Conservation (phyloP, 1,139 yeast genomes). For the Meyerozyma guilliermondii region DNA sequence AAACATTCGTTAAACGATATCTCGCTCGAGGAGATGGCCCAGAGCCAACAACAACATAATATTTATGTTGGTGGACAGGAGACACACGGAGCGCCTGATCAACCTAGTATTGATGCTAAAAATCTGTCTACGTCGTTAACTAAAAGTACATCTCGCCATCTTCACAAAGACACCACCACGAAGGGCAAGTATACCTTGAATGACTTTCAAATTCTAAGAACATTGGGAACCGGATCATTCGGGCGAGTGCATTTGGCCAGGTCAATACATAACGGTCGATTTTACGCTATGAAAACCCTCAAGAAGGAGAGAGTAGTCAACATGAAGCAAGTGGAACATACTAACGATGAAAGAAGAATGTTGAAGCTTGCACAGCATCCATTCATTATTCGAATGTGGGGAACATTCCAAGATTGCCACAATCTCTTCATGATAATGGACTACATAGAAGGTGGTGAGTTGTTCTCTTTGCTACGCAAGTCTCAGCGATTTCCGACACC, state of each 20-base stretch:
- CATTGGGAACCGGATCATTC: slow-evolving; percentile 58
- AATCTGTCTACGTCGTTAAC: background rate
- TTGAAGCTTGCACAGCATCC: slow-evolving; percentile 55
- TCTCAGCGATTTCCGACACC: slow-evolving; percentile 60
- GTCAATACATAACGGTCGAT: slow-evolving; percentile 55
- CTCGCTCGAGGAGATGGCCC: slow-evolving; percentile 19
- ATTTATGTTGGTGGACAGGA: slow-evolving; percentile 10
- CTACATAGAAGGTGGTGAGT: slow-evolving; percentile 60
- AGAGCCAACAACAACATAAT: slow-evolving; percentile 20
- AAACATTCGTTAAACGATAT: slow-evolving; percentile 16
- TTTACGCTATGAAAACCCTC: slow-evolving; percentile 55
- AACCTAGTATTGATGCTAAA: background rate
- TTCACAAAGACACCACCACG: slow-evolving; percentile 14
- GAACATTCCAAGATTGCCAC: slow-evolving; percentile 54
- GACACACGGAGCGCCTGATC: background rate
- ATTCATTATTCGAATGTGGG: slow-evolving; percentile 60
- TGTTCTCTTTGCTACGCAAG: slow-evolving; percentile 50
- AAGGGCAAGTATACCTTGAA: slow-evolving; percentile 53
- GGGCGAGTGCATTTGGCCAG: slow-evolving; percentile 60
- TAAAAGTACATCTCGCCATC: background rate
- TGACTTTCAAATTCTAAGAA: slow-evolving; percentile 51
- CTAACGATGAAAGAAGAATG: slow-evolving; percentile 58
- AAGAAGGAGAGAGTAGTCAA: slow-evolving; percentile 55
- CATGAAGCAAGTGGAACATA: slow-evolving; percentile 61
- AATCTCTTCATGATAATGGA: slow-evolving; percentile 60